Evolutionary conservation across 1,284 basidiomycete species (phyloP).

Genomic region (Melampsora larici-populina): DNA sequence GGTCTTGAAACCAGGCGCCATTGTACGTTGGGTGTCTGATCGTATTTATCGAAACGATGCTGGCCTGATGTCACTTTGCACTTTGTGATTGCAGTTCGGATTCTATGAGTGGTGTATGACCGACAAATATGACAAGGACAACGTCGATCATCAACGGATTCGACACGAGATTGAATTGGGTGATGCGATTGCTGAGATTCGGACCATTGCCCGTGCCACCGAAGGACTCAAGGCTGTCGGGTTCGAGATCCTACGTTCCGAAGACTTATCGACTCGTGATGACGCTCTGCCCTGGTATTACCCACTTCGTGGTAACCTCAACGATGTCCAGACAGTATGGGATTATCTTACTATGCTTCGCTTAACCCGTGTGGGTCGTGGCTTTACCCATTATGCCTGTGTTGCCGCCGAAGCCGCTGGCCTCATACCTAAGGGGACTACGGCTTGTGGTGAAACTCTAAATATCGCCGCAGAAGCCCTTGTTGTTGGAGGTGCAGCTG

Average conservation of each 20-base stretch:
- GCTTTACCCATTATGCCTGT: conserved; percentile 78
- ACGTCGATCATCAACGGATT: conserved; percentile 82
- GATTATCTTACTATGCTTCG: conserved; percentile 63
- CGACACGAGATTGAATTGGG: conserved; percentile 73
- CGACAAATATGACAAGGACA: conserved; percentile 82
- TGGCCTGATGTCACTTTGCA: conserved; percentile 4
- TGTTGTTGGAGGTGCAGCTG: conserved; percentile 71
- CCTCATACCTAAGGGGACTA: conserved; percentile 86
- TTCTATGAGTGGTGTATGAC: conserved; percentile 99
- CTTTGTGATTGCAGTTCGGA: conserved; percentile 68
- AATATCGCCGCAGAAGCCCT: conserved; percentile 79
- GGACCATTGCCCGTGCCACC: conserved; percentile 69
- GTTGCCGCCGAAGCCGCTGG: conserved; percentile 74
- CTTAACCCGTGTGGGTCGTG: conserved; percentile 80
- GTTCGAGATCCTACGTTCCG: conserved; percentile 83
- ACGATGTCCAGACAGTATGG: conserved; percentile 89
- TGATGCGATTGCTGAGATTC: conserved; percentile 97
- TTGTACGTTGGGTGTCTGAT: not conserved
- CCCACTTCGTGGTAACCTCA: conserved; percentile 86
- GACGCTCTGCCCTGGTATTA: conserved; percentile 80
- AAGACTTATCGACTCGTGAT: conserved; percentile 81
- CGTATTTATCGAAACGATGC: conserved; percentile 15
- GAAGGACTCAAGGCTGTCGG: conserved; percentile 80
- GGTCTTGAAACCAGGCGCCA: conserved; percentile 41
- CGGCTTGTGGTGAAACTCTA: conserved; percentile 81